These are phyloP conservation scores for Umbilicaria muhlenbergii DNA, from an alignment of 495 filamentous ascomycete genomes.

Conservation along the genomic window DNA sequence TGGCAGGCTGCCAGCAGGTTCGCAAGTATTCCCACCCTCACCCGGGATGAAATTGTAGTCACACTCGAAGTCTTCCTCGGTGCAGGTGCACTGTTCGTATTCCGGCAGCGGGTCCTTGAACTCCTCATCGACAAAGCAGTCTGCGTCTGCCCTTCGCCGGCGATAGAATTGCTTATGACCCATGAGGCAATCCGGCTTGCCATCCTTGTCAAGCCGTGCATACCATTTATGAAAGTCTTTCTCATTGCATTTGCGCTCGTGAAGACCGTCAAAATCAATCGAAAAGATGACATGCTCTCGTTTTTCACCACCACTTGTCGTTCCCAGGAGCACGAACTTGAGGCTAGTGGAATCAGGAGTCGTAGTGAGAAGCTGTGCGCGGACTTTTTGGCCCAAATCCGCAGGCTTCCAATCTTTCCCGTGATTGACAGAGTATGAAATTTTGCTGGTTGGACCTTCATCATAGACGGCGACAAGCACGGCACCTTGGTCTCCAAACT, in stretches of 20 bases:
- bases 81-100: conserved; percentile 62
- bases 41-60: conserved; percentile 69
- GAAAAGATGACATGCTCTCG: conserved; percentile 42
- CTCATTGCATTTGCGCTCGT: conserved; percentile 65
- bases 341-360: conserved; percentile 79
- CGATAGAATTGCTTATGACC: conserved; percentile 75
- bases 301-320: conserved; percentile 26
- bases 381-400: conserved; percentile 43
- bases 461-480: conserved; percentile 71
- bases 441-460: conserved; percentile 40
- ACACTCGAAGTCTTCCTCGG: conserved; percentile 77
- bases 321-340: conserved; percentile 64
- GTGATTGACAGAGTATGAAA: conserved; percentile 76
- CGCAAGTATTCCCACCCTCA: conserved; percentile 49
- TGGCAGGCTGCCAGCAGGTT: conserved; percentile 33
- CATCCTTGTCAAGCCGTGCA: conserved; percentile 64
- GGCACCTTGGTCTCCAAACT: conserved; percentile 84
- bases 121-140: conserved; percentile 78
- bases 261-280: conserved; percentile 69
- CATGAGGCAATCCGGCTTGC: conserved; percentile 80
- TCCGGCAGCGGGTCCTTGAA: conserved; percentile 57
- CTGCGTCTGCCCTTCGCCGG: conserved; percentile 65
- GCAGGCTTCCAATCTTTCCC: conserved; percentile 61
- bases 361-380: conserved; percentile 59
- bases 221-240: conserved; percentile 77